Evolutionary conservation across 768 basidiomycete genomes (phyloP), one percentile per base, ranked within the genome.

Genomic region (Serendipita sp.): DNA sequence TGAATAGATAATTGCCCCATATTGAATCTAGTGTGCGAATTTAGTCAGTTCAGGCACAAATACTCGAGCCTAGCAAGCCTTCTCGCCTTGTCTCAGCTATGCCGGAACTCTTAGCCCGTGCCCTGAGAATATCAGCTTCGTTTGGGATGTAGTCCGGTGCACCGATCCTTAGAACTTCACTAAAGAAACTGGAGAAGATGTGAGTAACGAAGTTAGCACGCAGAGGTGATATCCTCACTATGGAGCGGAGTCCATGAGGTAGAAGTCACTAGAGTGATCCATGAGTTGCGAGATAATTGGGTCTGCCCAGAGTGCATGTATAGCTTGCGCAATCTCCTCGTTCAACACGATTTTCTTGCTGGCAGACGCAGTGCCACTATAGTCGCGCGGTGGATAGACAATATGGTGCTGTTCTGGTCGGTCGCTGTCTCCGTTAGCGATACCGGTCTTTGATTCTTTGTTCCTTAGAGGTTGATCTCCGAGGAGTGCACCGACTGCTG

Each of bases 221-320:
- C 38, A 30, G 34, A 24, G 16, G 16, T 16, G 32, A 30, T 18
- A 28, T 10, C 32, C 88, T 71, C 69, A 91, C 89, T 95, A 95
- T 48, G 79, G 78, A 0, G 94, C 94, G n/a, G 84, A 89, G 72
- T 96, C 94, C 91, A 94, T 95, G 13, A 96, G 77, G 71, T 95
- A 94, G 70, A 95, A 95, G 64, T 92, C 86, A 71, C 78, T 83
- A 24, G 77, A 76, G 68, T 85, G 83, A 37, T 81, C 80, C 78
- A 82, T 78, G 8, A 82, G 71, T 8, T 73, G 73, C 8, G 74
- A 71, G 58, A 77, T 77, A 65, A 65, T 69, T 64, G 65, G 68
- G 64, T 68, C 67, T 16, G 56, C 56, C 84, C 85, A 86, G 1
- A 89, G 74, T 48, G 86, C 76, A 66, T 81, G 77, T 46, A 89